Percentiles rank a stretch among this genome's conserved stretches.
Conservation (phyloP, 805 yeast genomes). For the Candida ortonii region DNA sequence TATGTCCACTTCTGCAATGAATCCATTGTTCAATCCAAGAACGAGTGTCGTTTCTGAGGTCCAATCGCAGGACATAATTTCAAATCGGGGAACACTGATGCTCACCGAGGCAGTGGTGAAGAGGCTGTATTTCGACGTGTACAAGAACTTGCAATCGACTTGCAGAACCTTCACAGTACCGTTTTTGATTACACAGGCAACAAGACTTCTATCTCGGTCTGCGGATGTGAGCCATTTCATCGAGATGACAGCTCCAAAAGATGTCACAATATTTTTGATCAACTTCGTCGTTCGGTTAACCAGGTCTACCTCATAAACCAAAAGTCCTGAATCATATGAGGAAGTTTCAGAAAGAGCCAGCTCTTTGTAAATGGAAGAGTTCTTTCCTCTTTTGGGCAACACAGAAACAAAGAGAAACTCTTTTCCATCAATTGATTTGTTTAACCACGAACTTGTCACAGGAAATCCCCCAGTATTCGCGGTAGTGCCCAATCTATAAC, state of each 20-base stretch:
- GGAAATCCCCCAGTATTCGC: slow-evolving; percentile 34
- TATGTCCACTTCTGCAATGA: slow-evolving; percentile 28
- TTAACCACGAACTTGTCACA: slow-evolving; percentile 26
- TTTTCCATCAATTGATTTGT: slow-evolving; percentile 15
- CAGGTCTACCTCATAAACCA: slow-evolving; percentile 22
- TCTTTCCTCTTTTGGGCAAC: slow-evolving; percentile 9
- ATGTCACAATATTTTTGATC: slow-evolving; percentile 17
- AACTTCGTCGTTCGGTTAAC: slow-evolving; percentile 5
- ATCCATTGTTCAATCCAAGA: slow-evolving; percentile 29
- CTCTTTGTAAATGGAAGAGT: slow-evolving; percentile 14
- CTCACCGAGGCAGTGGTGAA: slow-evolving; percentile 19
- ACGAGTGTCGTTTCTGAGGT: slow-evolving; percentile 23
- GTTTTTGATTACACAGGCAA: slow-evolving; percentile 29
- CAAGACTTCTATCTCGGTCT: slow-evolving; percentile 13
- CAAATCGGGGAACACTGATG: slow-evolving; percentile 18
- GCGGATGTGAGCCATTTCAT: slow-evolving; percentile 27
- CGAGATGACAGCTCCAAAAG: slow-evolving; percentile 25
- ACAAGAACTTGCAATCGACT: slow-evolving; percentile 16
- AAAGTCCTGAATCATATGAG: slow-evolving; percentile 21
- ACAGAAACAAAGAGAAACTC: slow-evolving; percentile 30
- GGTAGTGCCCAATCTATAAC: slow-evolving; percentile 24
- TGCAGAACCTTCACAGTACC: slow-evolving; percentile 27
- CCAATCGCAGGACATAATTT: slow-evolving; percentile 28
- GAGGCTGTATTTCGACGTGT: slow-evolving; percentile 6
- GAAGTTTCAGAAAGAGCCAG: slow-evolving; percentile 14